Evolutionary conservation across 768 basidiomycete genomes (phyloP).

Genomic region (Agaricus blazei): DNA sequence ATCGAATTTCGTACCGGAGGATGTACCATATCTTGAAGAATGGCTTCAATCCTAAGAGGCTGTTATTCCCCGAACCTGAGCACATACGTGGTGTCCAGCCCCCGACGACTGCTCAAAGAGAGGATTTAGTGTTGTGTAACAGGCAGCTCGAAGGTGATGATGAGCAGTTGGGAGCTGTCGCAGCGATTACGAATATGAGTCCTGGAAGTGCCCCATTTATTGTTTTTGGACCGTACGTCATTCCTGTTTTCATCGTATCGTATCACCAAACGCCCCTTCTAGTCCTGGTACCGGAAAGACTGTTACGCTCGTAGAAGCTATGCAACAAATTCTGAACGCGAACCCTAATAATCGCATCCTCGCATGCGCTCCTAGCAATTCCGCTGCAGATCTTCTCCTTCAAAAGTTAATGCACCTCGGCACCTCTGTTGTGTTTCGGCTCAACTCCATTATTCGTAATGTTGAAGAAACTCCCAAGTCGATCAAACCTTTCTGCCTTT

Average conservation of each 20-base stretch:
- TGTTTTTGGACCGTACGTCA: conserved; percentile 59
- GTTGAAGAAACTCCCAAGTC: conserved; percentile 29
- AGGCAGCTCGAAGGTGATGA: conserved; percentile 34
- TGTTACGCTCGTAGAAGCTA: conserved; percentile 58
- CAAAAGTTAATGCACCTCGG: conserved; percentile 33
- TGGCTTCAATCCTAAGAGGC: conserved; percentile 28
- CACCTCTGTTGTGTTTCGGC: conserved; percentile 39
- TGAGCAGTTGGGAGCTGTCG: conserved; percentile 47
- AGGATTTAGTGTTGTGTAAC: conserved; percentile 21
- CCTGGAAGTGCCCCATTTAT: conserved; percentile 50
- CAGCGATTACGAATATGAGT: conserved; percentile 38
- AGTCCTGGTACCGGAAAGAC: conserved; percentile 70
- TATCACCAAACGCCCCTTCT: neutral
- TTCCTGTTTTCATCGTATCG: neutral
- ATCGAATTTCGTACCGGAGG: conserved; percentile 46
- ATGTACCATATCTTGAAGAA: conserved; percentile 50
- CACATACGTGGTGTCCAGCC: conserved; percentile 18
- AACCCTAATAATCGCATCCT: conserved; percentile 44
- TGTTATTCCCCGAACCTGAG: conserved; percentile 41
- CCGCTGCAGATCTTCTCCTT: conserved; percentile 59
- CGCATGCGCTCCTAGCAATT: conserved; percentile 66
- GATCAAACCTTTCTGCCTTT: conserved; percentile 32
- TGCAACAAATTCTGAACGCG: conserved; percentile 43
- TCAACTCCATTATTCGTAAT: conserved; percentile 45
- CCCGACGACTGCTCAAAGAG: conserved; percentile 16